Evolutionary conservation across 495 filamentous ascomycete species (phyloP).

Genomic region (Xylaria venustula): DNA sequence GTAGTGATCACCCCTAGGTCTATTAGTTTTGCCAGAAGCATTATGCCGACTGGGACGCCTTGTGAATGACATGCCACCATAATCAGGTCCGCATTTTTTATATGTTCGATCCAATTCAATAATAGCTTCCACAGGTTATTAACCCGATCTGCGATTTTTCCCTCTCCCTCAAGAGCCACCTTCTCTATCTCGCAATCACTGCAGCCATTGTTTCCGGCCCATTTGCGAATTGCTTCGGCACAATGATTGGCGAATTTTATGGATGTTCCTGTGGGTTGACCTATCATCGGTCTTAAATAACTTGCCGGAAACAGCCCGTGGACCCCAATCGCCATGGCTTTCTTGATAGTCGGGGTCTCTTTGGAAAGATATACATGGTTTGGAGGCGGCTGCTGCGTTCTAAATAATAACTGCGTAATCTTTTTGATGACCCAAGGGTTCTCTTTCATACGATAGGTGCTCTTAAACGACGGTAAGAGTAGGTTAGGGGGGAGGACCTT

Average conservation of each 20-base stretch:
- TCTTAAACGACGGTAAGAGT: constrained; percentile 65
- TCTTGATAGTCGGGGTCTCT: constrained; percentile 69
- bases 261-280: constrained; percentile 93
- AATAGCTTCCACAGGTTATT: constrained; percentile 91
- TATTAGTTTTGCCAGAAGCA: constrained; percentile 90
- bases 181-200: constrained; percentile 74
- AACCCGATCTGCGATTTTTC: constrained; percentile 87
- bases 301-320: constrained; percentile 92
- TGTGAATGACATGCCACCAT: constrained; percentile 91
- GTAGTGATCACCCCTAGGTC: constrained; percentile 69
- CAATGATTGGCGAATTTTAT: constrained; percentile 89
- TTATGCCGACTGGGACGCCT: constrained; percentile 88
- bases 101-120: constrained; percentile 91
- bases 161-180: constrained; percentile 94
- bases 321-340: constrained; percentile 87
- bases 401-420: constrained; percentile 64
- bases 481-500: constrained; percentile 56
- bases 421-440: constrained; percentile 71
- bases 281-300: constrained; percentile 79
- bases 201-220: constrained; percentile 67
- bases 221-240: constrained; percentile 77
- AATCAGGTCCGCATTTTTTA: constrained; percentile 83
- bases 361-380: constrained; percentile 73
- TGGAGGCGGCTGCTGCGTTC: constrained; percentile 56
- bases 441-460: constrained; percentile 65